phyloP scores from a whole-genome alignment of 1,284 basidiomycete genomes.

The Rhodotorula sp. region DNA sequence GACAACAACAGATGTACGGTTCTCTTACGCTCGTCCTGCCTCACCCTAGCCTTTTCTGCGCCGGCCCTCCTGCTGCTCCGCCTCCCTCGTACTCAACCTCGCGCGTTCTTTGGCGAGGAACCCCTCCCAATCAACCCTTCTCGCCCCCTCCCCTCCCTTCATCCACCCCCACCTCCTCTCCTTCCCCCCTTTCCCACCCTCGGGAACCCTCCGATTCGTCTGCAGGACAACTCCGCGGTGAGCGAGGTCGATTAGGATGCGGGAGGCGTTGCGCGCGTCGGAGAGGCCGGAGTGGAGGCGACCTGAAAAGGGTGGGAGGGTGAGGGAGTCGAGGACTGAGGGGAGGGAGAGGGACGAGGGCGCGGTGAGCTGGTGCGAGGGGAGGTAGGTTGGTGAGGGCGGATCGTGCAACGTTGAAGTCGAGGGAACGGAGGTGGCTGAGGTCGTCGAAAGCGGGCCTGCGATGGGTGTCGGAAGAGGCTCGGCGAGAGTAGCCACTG shows the following conservation, averaged over 20 bases:
- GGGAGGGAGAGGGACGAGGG: constrained; percentile 47
- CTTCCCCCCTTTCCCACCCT: constrained; percentile 48
- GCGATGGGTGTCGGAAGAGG: neutral
- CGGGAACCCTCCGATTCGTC: constrained; percentile 68
- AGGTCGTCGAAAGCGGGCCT: constrained; percentile 52
- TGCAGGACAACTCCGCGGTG: constrained; percentile 63
- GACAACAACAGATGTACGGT: neutral
- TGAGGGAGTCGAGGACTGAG: constrained; percentile 48
- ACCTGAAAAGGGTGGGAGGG: constrained; percentile 63
- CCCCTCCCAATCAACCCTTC: constrained; percentile 6
- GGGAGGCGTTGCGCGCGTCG: constrained; percentile 78
- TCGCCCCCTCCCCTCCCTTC: constrained; percentile 54
- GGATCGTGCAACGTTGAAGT: neutral
- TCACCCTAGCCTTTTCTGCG: no score
- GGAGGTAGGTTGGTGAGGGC: constrained; percentile 7
- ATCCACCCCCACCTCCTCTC: constrained; percentile 73
- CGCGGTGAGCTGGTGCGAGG: constrained; percentile 37
- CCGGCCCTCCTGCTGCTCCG: no score
- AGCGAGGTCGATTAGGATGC: constrained; percentile 71
- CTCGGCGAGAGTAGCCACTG: constrained; percentile 62
- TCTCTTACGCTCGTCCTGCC: no score
- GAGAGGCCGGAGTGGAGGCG: constrained; percentile 82
- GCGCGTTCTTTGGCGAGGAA: neutral
- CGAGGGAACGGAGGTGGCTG: constrained; percentile 55
- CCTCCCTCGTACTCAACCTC: neutral